Percentiles rank a stretch among this genome's conserved stretches.
These are phyloP conservation scores for Dryadomyces quercus-mongolicae DNA, from an alignment of 2,329 filamentous ascomycete genomes.

Conservation along the genomic window DNA sequence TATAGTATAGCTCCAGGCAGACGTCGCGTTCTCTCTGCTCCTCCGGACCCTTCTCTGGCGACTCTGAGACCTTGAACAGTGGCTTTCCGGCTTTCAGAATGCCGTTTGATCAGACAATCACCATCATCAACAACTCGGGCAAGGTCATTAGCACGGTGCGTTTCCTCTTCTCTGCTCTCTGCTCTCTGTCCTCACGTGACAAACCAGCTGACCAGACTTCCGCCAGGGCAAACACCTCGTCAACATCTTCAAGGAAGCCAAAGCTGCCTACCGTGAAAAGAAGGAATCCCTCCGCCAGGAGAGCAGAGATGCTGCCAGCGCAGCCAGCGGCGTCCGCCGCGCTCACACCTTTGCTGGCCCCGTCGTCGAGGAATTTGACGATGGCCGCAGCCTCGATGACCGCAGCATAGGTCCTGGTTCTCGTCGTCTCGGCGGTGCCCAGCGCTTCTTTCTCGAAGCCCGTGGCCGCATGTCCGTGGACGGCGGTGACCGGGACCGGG, in stretches of 20 bases:
- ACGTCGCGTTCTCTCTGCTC: not conserved
- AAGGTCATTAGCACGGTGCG: conserved; percentile 82
- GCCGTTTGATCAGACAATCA: conserved; percentile 58
- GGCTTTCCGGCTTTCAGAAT: conserved; percentile 17
- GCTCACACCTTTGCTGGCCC: conserved; percentile 36
- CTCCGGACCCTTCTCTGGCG: not conserved
- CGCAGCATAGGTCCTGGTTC: conserved; percentile 6
- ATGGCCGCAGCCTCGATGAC: conserved; percentile 14
- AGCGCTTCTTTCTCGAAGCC: conserved; percentile 16
- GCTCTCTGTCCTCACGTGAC: no score
- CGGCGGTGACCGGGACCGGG: conserved; percentile 17
- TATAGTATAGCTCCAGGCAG: no score
- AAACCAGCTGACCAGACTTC: not conserved
- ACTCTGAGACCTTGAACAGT: not conserved
- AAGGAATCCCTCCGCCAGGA: conserved; percentile 71
- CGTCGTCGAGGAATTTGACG: conserved; percentile 15
- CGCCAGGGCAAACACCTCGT: conserved; percentile 86
- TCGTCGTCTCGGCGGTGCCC: conserved; percentile 4
- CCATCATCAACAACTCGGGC: conserved; percentile 80
- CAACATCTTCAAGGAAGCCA: conserved; percentile 85
- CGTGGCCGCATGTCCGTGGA: conserved; percentile 16
- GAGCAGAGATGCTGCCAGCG: conserved; percentile 10
- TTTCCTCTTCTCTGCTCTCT: not conserved
- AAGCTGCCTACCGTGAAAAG: conserved; percentile 74
- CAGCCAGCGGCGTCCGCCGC: conserved; percentile 33